Evolutionary conservation across 345 rosid species (phyloP), one percentile per base, ranked within the genome.

Genomic region (Populus tremula): DNA sequence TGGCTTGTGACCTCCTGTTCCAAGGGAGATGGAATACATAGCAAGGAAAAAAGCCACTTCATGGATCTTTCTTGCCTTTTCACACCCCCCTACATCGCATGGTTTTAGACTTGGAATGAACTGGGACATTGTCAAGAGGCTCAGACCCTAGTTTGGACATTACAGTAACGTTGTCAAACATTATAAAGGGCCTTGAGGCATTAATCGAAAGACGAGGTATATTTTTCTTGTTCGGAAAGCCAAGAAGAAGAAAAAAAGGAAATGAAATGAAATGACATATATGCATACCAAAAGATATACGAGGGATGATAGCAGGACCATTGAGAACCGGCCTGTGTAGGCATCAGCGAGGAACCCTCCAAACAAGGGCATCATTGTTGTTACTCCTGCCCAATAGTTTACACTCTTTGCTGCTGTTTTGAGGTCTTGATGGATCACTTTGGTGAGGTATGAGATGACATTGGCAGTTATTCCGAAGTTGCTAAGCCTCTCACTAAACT

Each of bases 381-480:
- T 78, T 70, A 85, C 89, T 17, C 91, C 92, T 5, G 81, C 5
- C 92, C 92, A 89, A 76, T 79, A 86, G 73, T 87, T 89, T 39
- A 88, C 88, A 66, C 70, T 82, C 77, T 83, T 88, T 1, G 88
- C 88, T 0, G 89, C 89, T 8, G 87, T 82, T 63, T 68, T 54
- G 8, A 89, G 76, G 80, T 87, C 88, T 79, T 87, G 81, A 31
- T 86, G 86, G 20, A 87, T 75, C 56, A 85, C 83, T 45, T 47
- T 68, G 14, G 89, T 87, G 2, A 88, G 85, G 81, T 87, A 88
- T 0, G 69, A 11, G 29, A 89, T 88, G 41, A 89, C 81, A 61
- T 80, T 86, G 5, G 87, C 18, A 14, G 87, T 74, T 66, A 89
- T 73, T 21, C 87, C 89, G 54, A 86, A 85, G 78, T 69, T 84